Conservation (phyloP, 305 asterid genomes). For the Solanum hybrid region DNA sequence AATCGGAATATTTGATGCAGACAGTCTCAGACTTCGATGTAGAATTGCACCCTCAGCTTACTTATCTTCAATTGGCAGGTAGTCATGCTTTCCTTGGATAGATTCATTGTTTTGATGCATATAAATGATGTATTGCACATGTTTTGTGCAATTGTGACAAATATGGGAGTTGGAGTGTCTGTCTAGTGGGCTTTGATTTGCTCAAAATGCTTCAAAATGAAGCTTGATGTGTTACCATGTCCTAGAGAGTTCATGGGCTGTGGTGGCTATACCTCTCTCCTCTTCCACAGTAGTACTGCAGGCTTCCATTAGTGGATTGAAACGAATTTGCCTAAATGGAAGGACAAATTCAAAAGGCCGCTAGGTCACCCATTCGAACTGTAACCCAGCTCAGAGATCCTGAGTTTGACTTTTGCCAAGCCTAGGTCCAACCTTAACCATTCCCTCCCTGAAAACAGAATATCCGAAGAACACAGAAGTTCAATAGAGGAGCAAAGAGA, state of each 20-base stretch:
- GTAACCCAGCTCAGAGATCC: not conserved
- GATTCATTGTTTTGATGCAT: not conserved
- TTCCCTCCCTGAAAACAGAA: not conserved
- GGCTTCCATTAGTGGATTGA: not conserved
- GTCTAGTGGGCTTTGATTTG: not conserved
- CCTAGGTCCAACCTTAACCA: not conserved
- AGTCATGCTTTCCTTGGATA: not conserved
- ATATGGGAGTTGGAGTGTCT: not conserved
- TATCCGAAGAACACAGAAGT: not conserved
- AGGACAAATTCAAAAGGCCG: not conserved
- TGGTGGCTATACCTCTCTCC: not conserved
- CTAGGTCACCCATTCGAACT: not conserved
- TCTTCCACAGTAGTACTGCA: not conserved
- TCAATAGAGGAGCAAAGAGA: not conserved
- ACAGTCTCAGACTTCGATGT: constrained; percentile 61
- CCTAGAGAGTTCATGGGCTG: not conserved
- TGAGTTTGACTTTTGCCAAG: not conserved
- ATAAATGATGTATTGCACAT: not conserved
- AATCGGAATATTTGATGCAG: constrained; percentile 73
- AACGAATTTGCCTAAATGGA: not conserved
- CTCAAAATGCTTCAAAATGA: not conserved
- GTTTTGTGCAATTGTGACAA: not conserved
- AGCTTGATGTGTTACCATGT: not conserved
- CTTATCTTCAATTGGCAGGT: constrained; percentile 61
- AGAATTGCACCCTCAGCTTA: constrained; percentile 76